These are phyloP conservation scores for Hordeum marinum DNA, from an alignment of 176 grass and related monocot species.

Conservation along the genomic window DNA sequence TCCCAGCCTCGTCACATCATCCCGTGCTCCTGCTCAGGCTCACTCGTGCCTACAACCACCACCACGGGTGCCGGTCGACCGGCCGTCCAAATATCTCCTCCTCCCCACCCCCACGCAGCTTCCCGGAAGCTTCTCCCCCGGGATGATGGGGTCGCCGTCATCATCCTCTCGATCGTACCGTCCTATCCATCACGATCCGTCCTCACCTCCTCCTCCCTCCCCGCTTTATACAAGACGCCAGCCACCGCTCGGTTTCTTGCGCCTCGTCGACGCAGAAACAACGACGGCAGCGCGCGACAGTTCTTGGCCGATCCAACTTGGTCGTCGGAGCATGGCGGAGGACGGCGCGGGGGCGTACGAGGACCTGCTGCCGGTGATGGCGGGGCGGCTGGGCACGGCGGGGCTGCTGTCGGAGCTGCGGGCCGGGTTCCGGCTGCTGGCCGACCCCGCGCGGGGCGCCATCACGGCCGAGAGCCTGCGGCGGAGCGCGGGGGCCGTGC, in stretches of 20 bases:
- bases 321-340: neutral
- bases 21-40: neutral
- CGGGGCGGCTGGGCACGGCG: constrained; percentile 43
- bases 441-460: constrained; percentile 44
- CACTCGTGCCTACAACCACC: neutral
- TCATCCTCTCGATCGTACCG: neutral
- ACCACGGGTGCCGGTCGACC: neutral
- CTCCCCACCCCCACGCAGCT: neutral
- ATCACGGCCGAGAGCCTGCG: constrained; percentile 71
- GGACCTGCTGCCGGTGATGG: constrained; percentile 80
- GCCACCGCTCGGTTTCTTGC: neutral
- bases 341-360: constrained; percentile 34
- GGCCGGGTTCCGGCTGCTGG: constrained; percentile 60
- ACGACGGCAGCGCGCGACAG: neutral
- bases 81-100: neutral
- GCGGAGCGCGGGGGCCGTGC: constrained; percentile 24
- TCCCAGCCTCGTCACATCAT: neutral
- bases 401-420: constrained; percentile 64
- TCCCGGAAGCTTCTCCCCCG: constrained; percentile 8
- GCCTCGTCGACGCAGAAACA: neutral
- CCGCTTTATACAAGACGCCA: neutral
- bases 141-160: neutral
- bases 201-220: neutral
- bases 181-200: neutral
- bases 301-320: neutral